These are phyloP conservation scores for Colletotrichum chrysophilum DNA, from an alignment of 2,329 filamentous ascomycete species.

Conservation along the genomic window DNA sequence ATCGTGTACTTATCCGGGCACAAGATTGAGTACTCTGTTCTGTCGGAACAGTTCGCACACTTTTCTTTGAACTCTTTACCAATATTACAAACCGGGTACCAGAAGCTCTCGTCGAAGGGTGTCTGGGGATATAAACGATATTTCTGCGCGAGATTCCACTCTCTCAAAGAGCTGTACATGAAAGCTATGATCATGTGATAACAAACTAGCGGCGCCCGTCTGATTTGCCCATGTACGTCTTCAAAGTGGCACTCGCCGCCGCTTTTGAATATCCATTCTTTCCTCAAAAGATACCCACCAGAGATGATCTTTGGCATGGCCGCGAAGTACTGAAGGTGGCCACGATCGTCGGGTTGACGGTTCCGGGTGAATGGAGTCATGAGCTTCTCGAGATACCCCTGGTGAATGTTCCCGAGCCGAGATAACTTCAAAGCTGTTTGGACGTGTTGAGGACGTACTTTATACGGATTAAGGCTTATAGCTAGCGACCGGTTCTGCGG, in stretches of 20 bases:
- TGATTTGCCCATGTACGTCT: not conserved
- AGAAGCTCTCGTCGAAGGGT: not conserved
- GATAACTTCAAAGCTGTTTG: not conserved
- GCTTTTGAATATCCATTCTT: not conserved
- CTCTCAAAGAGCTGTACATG: accelerated
- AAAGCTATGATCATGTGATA: not conserved
- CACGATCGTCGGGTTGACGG: accelerated
- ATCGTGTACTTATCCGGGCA: not conserved
- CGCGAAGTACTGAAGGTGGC: not conserved
- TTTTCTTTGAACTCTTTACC: not conserved
- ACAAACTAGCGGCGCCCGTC: not conserved
- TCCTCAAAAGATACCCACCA: not conserved
- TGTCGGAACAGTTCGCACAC: not conserved
- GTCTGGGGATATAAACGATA: accelerated
- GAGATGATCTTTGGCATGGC: not conserved
- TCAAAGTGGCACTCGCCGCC: not conserved
- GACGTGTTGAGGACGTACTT: not conserved
- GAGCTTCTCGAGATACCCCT: not conserved
- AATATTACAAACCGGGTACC: accelerated
- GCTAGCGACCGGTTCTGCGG: too few relatives aligned
- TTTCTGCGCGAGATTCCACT: not conserved
- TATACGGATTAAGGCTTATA: not conserved
- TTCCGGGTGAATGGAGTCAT: not conserved
- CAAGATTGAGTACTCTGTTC: not conserved
- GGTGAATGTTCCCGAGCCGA: not conserved